Base-by-base conservation (phyloP, 1,139 yeast species). In the Debaryomyces coudertii region DNA sequence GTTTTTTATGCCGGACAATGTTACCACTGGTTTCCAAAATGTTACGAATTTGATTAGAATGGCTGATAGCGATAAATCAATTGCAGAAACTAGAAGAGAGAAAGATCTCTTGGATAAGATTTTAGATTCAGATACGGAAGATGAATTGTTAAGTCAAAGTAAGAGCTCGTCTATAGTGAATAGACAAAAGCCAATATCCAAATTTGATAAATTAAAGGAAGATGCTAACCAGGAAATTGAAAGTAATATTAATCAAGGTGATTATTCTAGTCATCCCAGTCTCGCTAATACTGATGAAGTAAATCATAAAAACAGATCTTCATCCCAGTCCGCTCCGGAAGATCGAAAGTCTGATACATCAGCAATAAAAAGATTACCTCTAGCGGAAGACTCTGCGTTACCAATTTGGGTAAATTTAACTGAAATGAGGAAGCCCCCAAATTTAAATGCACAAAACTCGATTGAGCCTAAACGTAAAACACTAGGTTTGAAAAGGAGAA, bases 1-100 rank as follows among this genome's bases (percentile, higher is more conserved):
- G 45, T 88, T 88, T 54, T 82, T 82, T 61, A 83, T 88, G 89
- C 96, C 96, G 0, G 92, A 86, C 53, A 77, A 83, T 58, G 96
- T 83, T 3, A 80, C 76, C 28, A 77, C 85, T 0, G 95, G 95
- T 1, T 88, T 90, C 55, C 70, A 74, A 35, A 70, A 72, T 12
- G 93, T 88, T 1, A 69, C 80, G 3, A 65, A 68, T 31, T 56
- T 85, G 66, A 75, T 84, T 44, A 31, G 47, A 49, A 43, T 20
- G 47, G 53, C 50, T 22, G 47, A 44, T 6, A 44, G 37, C 14
- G 30, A 33, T 25, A 40, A 48, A 20, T 40, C 47, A 20, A 47
- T 42, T 15, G 46, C 47, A 3, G 46, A 41, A 7, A 46, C 43
- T 36, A 47, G 43, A 34, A 39, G 46, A 24, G 49, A 33, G 2